Base-by-base conservation (phyloP, 1,284 basidiomycete species). In the Ganoderma leucocontextum region DNA sequence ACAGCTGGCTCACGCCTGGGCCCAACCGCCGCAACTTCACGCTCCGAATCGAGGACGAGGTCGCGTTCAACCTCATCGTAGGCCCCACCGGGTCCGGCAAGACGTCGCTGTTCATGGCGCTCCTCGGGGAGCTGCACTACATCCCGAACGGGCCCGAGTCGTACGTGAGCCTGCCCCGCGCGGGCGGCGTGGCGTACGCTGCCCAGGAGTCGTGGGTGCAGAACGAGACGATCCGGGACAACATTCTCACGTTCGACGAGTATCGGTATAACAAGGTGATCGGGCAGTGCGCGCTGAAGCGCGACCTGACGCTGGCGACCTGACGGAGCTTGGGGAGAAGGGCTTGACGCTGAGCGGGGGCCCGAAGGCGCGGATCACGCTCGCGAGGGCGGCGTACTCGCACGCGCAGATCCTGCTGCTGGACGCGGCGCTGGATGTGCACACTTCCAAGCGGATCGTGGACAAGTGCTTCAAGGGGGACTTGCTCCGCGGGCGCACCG, bases 401-500 rank as follows among this genome's bases (percentile, higher is more conserved):
- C 79, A 80, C 8, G 87, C 91, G 0, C 80, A 85, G 13, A 85
- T 91, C 60, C 78, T 94, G n/a, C 82, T 94, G 12, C 81, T 89
- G 39, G 87, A 89, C 17, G 86, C 86, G 13, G 87, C 86, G 15
- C 78, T 89, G n/a, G 86, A 88, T 73, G 86, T 89, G 17, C 87
- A 91, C 72, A 95, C 93, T 1, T 85, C 92, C 0, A 87, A 88
- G 64, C 93, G 88, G 87, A 90, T 95, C 68, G 87, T 94, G n/a
- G 88, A 94, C 52, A 88, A 94, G 65, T 91, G 92, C 72, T 88
- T 95, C 79, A 79, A 81, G 62, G 91, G 92, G 5, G 89, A 91
- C 68, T 80, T 95, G 9, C 79, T 95, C 33, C 82, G 84, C 58
- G 89, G 86, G 5, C 84, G 93, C 60, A 95, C 93, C 0, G 82